Base-by-base conservation (phyloP, 257 asterid species). In the Ilex asprella region DNA sequence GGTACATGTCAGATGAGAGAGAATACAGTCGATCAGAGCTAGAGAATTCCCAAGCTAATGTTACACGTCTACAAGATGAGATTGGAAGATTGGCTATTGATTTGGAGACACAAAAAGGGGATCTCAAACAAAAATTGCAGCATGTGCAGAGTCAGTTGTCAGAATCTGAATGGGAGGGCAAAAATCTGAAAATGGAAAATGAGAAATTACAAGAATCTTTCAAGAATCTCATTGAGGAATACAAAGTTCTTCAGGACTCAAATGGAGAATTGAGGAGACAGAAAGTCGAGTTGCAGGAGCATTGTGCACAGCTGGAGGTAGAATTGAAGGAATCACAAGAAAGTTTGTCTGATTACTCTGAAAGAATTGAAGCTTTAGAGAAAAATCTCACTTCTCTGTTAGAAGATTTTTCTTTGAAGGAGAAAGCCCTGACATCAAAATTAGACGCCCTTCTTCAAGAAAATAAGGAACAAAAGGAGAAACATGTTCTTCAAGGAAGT, bases 401-500 rank as follows among this genome's bases (percentile, higher is more conserved):
- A 56, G 76, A 75, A 16, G 80, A 73, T 13, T 84, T 79, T 73
- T 59, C 81, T 57, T 50, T 55, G 54, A 73, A 78, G 69, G 95
- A 86, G 59, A 78, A 61, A 57, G 65, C 50, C 56, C 59, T 86
- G 56, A 75, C 69, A 12, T 78, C 75, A 21, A 80, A 81, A 68
- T 30, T 88, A 30, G 82, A 83, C 49, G 69, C 70, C 67, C 84
- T 85, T 62, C 73, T 78, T 69, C 72, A 68, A 65, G 83, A 84
- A 64, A 72, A 62, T 61, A 67, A 55, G 55, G 52, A 63, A 27
- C 74, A 76, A 56, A 62, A 57, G 69, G 82, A 77, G 67, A 84
- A 71, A 62, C 69, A 82, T 29, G 56, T 29, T 64, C 70, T 39
- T 16, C 76, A 64, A 58, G 81, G 64, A 67, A 68, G 55, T 57